Evolutionary conservation across 768 basidiomycete species (phyloP).

Genomic region (Cantharellus anzutake): DNA sequence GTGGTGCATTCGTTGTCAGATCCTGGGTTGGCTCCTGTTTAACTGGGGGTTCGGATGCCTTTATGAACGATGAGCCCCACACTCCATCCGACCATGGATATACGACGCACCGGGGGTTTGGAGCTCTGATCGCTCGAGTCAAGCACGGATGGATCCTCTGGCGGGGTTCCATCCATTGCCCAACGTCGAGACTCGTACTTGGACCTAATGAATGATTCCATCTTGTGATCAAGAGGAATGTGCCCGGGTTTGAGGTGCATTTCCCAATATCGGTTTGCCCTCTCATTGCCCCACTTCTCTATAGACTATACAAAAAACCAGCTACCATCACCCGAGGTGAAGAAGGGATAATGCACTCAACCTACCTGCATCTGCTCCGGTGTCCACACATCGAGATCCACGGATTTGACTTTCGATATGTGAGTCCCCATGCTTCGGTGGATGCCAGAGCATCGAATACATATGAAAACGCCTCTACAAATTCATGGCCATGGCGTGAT

Average conservation of each 20-base stretch:
- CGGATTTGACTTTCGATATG: slow-evolving; percentile 91
- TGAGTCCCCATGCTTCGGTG: slow-evolving; percentile 98
- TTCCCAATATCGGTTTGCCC: slow-evolving; percentile 95
- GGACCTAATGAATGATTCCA: slow-evolving; percentile 91
- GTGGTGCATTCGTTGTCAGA: neutral
- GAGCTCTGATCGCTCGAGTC: slow-evolving; percentile 24
- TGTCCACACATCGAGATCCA: slow-evolving; percentile 95
- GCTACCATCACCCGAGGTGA: neutral
- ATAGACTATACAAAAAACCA: slow-evolving; percentile 32
- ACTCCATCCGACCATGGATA: no score
- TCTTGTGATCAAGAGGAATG: slow-evolving; percentile 89
- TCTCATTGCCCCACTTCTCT: slow-evolving; percentile 85
- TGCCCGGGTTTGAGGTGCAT: slow-evolving; percentile 85
- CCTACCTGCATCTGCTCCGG: slow-evolving; percentile 90
- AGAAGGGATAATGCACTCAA: neutral
- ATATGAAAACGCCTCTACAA: slow-evolving; percentile 73
- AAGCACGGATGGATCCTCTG: slow-evolving; percentile 60
- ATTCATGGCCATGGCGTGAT: neutral
- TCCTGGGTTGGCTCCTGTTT: neutral
- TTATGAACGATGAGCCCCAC: neutral
- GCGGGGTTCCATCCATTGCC: slow-evolving; percentile 81
- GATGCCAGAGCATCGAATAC: slow-evolving; percentile 93
- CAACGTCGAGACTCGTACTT: slow-evolving; percentile 90
- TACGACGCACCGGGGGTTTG: neutral
- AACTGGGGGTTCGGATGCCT: neutral